A percentile compares a stretch with the other conserved stretches of the same genome.
Evolutionary conservation across 306 rosid species (phyloP).

Genomic region (Begonia loranthoides): DNA sequence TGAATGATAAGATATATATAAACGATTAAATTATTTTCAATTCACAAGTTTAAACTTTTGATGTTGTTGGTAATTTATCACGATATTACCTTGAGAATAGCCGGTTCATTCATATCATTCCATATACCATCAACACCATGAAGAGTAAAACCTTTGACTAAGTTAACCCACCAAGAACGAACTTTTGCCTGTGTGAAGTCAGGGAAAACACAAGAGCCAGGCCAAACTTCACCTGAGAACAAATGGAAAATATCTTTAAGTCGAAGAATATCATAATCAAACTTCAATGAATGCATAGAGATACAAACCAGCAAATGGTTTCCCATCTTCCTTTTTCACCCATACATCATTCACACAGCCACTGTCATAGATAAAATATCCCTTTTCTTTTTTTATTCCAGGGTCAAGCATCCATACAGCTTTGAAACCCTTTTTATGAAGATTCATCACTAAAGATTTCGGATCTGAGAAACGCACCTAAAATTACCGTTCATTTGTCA

Average conservation of each 20-base stretch:
- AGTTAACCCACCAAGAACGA: conserved; percentile 81
- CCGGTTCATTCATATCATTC: conserved; percentile 98
- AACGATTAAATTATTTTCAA: no score
- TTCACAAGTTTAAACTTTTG: no score
- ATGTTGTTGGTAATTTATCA: conserved; percentile 1
- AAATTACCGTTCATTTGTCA: conserved; percentile 8
- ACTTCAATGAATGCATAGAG: not conserved
- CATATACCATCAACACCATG: conserved; percentile 94
- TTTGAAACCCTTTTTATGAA: conserved; percentile 61
- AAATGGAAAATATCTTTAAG: conserved; percentile 11
- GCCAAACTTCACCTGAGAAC: conserved; percentile 75
- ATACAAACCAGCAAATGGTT: conserved; percentile 45
- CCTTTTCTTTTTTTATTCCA: conserved; percentile 73
- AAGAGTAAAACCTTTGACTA: conserved; percentile 65
- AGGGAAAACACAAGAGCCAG: conserved; percentile 91
- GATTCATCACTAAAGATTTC: conserved; percentile 43
- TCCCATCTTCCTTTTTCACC: conserved; percentile 66
- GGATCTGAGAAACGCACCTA: conserved; percentile 76
- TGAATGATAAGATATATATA: no score
- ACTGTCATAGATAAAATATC: conserved; percentile 64
- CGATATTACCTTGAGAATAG: conserved; percentile 54
- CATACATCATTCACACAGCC: conserved; percentile 64
- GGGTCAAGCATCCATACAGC: conserved; percentile 98
- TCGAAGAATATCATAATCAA: conserved; percentile 3
- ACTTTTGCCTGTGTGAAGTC: conserved; percentile 75